Evolutionary conservation across 225 moss, liverwort and hornwort genomes (phyloP).

Genomic region (Climacium dendroides): DNA sequence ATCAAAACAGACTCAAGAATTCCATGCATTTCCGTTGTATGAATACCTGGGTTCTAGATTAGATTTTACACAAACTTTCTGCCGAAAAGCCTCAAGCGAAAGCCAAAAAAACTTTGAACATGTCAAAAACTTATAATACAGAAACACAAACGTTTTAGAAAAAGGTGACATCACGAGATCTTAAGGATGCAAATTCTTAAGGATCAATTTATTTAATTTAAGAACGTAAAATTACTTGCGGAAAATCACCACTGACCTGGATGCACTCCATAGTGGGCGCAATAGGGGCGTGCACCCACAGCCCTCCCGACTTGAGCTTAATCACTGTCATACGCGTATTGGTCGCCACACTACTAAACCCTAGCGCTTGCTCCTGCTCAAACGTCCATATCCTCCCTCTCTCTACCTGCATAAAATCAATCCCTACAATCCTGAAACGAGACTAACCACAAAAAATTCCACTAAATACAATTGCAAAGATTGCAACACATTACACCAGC

Average conservation of each 20-base stretch:
- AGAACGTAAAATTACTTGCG: not conserved
- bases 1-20: not conserved
- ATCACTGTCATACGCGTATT: slow-evolving; percentile 99
- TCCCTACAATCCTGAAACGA: not conserved
- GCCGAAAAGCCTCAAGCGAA: not conserved
- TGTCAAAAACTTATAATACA: not conserved
- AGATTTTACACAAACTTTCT: too few species aligned
- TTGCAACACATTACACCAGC: not conserved
- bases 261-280: slow-evolving; percentile 92
- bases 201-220: not conserved
- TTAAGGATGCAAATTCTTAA: too few species aligned
- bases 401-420: slow-evolving; percentile 32
- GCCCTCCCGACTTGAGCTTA: slow-evolving; percentile 78
- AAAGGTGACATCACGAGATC: not conserved
- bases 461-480: not conserved
- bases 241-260: slow-evolving; percentile 30
- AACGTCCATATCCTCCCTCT: slow-evolving; percentile 85
- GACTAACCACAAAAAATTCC: not conserved
- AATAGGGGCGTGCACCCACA: slow-evolving; percentile 97
- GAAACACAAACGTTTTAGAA: not conserved
- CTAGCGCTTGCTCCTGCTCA: slow-evolving; percentile 94
- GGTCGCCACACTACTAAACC: slow-evolving; percentile 82
- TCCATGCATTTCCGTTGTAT: not conserved
- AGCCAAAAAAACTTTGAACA: not conserved
- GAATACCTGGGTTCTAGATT: not conserved